Percentiles rank a stretch among this genome's conserved stretches.
phyloP scores from a whole-genome alignment of 257 asterid genomes.

The Forsythia suspensa region DNA sequence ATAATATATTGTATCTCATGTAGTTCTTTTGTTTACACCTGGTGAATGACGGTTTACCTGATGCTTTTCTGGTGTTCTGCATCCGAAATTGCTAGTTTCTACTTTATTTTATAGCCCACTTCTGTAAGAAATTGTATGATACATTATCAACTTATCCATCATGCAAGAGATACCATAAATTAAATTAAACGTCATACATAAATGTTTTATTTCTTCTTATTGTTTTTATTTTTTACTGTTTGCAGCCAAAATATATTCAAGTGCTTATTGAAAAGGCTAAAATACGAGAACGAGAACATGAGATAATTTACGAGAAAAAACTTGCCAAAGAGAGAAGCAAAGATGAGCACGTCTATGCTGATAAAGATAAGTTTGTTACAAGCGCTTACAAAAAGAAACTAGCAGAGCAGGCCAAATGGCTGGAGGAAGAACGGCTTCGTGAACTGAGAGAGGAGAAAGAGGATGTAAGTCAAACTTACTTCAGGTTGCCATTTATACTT shows the following conservation, averaged over 20 bases:
- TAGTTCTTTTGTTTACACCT: background rate
- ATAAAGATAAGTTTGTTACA: slow-evolving; percentile 81
- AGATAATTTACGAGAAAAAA: slow-evolving; percentile 80
- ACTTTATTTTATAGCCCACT: background rate
- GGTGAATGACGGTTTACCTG: background rate
- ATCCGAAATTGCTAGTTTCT: background rate
- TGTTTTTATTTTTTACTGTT: slow-evolving; percentile 1
- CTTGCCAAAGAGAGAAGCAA: slow-evolving; percentile 89
- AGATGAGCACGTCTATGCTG: slow-evolving; percentile 78
- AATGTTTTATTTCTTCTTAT: slow-evolving; percentile 4
- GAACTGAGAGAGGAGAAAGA: slow-evolving; percentile 76
- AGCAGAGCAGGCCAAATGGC: slow-evolving; percentile 91
- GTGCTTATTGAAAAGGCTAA: slow-evolving; percentile 68
- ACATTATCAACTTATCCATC: background rate
- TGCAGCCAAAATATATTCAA: slow-evolving; percentile 83
- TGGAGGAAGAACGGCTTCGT: slow-evolving; percentile 86
- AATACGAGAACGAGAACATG: slow-evolving; percentile 82
- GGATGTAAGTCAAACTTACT: slow-evolving; percentile 51
- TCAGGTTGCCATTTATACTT: slow-evolving; percentile 5
- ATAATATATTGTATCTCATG: background rate
- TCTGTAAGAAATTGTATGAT: background rate
- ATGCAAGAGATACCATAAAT: slow-evolving; percentile 3
- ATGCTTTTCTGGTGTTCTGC: background rate
- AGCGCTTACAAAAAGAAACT: slow-evolving; percentile 89
- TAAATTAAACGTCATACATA: background rate